These are phyloP conservation scores for Neoarthrinium moseri DNA, from an alignment of 2,329 filamentous ascomycete species.

Conservation along the genomic window DNA sequence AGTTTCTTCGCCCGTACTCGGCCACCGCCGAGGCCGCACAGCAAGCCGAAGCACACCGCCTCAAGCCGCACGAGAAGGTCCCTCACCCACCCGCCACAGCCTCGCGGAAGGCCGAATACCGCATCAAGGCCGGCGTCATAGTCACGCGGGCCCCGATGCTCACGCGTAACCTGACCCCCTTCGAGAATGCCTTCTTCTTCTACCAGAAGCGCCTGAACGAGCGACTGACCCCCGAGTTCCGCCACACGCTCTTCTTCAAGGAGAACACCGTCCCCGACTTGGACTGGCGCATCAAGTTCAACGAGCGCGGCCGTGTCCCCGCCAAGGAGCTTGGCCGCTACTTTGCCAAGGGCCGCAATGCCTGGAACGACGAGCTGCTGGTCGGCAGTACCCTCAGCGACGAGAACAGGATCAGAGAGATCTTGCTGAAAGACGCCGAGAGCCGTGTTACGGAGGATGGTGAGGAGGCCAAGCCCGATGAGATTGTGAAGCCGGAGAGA, in stretches of 20 bases:
- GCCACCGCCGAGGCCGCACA: constrained; percentile 30
- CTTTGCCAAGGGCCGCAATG: constrained; percentile 64
- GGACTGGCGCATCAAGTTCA: constrained; percentile 87
- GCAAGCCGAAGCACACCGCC: constrained; percentile 33
- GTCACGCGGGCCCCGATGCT: constrained; percentile 86
- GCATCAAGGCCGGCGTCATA: constrained; percentile 67
- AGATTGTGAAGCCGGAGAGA: constrained; percentile 67
- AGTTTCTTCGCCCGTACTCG: constrained; percentile 32
- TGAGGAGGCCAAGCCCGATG: constrained; percentile 55
- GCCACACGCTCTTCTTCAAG: constrained; percentile 93
- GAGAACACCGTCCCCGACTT: constrained; percentile 78
- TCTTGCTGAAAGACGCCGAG: constrained; percentile 75
- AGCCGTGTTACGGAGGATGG: constrained; percentile 58
- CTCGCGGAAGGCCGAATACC: constrained; percentile 35
- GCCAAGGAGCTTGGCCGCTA: constrained; percentile 85
- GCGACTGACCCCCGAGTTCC: constrained; percentile 83
- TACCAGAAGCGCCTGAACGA: constrained; percentile 98
- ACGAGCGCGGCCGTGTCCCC: constrained; percentile 69
- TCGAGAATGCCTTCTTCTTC: constrained; percentile 92
- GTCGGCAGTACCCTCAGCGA: constrained; percentile 69
- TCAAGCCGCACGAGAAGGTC: constrained; percentile 30
- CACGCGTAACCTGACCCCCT: constrained; percentile 78
- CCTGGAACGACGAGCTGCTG: constrained; percentile 90
- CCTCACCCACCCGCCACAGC: constrained; percentile 27
- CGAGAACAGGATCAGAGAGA: constrained; percentile 64